Evolutionary conservation across 2,329 filamentous ascomycete genomes (phyloP), one percentile per base, ranked within the genome.

Genomic region (Moelleriella libera): DNA sequence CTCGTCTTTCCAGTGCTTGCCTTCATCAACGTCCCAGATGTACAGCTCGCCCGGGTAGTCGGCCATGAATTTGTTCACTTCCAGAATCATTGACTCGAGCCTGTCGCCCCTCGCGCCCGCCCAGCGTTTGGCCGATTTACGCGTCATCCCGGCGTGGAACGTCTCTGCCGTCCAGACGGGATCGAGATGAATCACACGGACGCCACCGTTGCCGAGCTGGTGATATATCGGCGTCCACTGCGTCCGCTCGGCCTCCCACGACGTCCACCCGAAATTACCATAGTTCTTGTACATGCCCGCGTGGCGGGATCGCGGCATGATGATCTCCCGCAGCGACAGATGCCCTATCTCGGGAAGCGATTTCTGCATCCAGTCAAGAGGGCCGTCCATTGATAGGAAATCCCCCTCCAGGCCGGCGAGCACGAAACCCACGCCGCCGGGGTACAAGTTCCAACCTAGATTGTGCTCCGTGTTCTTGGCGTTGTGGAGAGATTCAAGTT

Each of bases 301-400:
- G 50, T 63, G 58, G 49, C 64, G 62, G 2, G 62, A 59, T 0
- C 60, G 55, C 1, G 60, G 59, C 30, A 65, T 51, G 14, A 56
- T 41, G 29, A 65, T 54, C 31, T 63, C 54, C 6, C 59, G 54
- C 2, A 65, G 57, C 2, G 56, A 50, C 7, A 56, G 31, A 9
- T 60, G 21, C 2, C 57, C 56, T 6, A 64, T 57, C 10, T 58
- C 50, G 0, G 47, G 46, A 6, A 63, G 50, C 47, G 56, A 47
- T 2, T 43, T 30, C 30, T 57, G 54, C 63, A 65, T 65, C 63
- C 61, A 65, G 39, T 43, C 48, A 5, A 47, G 37, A 2, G 56
- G 54, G 3, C 51, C 44, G 43, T 59, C 52, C 43, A 54, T 57
- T 44, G 57, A 53, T 30, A 57, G 46, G 49, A 65, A 62, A 44